Base-by-base conservation (phyloP, 768 basidiomycete species). In the Gelatoporia subvermispora region DNA sequence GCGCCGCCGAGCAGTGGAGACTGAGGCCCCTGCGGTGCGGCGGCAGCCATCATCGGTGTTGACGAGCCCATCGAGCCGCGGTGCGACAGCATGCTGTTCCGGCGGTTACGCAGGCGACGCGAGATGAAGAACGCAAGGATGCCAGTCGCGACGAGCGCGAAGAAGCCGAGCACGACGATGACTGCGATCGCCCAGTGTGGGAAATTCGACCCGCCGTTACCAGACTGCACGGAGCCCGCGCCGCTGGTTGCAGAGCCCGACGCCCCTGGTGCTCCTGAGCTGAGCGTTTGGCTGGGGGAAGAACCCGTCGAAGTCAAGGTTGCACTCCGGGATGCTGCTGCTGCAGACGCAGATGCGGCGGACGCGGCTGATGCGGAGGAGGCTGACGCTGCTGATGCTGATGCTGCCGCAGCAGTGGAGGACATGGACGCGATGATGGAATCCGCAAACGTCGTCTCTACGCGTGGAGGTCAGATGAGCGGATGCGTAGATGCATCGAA, bases 101-200 rank as follows among this genome's bases (percentile, higher is more conserved):
- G 66, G 43, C 77, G 75, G 50, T 75, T 68, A 37, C 85, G 81
- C 44, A 88, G 58, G 34, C 84, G 77, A 24, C 86, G 82, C 63
- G 88, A 68, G 62, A 90, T 76, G 64, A 91, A 68, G 73, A 89
- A 91, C 34, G 73, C 70, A 45, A 90, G 76, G 43, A 85, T 65
- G 55, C 84, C 80, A 4, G 78, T 71, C 13, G 85, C 81, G 37
- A 81, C 75, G 52, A 93, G 82, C 47, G 91, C 89, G 51, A 93
- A 73, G 68, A 92, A 85, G 21, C 89, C 91, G 21, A 94, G 79
- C 36, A 93, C 78, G 41, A 85, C 85, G 45, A 93, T 88, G 54
- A 93, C 85, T 45, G 93, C 90, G 59, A 94, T 94, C 9, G 88
- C 93, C 92, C 90, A 93, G 61, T 80, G 81, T 8, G 90, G 92